phyloP scores from a whole-genome alignment of 2,329 filamentous ascomycete species.

The Neonectria magnoliae region DNA sequence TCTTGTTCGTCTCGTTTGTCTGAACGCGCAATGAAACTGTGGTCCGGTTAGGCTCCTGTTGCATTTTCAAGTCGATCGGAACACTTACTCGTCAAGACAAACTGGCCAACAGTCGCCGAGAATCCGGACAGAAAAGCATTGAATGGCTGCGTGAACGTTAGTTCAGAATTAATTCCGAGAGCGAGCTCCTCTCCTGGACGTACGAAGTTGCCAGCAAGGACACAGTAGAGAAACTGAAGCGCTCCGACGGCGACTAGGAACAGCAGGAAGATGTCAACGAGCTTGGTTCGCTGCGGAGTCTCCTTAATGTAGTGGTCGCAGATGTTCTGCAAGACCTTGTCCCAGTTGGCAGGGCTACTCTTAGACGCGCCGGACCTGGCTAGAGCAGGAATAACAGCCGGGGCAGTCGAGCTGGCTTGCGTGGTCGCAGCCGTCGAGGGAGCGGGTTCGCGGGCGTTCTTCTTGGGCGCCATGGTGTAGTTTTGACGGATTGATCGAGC shows the following conservation, averaged over 20 bases:
- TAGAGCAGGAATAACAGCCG: conserved; percentile 39
- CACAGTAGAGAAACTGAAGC: conserved; percentile 94
- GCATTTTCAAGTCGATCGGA: neutral
- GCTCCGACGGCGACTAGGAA: conserved; percentile 87
- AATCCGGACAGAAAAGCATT: conserved; percentile 98
- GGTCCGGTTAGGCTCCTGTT: conserved; percentile 20
- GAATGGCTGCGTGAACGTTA: conserved; percentile 76
- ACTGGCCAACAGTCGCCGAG: conserved; percentile 93
- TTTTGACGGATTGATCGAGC: conserved; percentile 10
- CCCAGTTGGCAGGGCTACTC: conserved; percentile 51
- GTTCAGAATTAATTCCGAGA: neutral
- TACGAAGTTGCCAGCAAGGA: conserved; percentile 94
- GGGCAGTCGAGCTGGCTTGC: conserved; percentile 43
- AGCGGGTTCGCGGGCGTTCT: conserved; percentile 48
- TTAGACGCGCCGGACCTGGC: conserved; percentile 38
- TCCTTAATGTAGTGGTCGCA: conserved; percentile 81
- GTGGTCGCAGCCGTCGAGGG: conserved; percentile 48
- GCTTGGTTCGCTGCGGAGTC: conserved; percentile 90
- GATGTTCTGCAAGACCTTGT: conserved; percentile 74
- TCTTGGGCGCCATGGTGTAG: conserved; percentile 62
- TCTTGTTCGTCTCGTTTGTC: conserved; percentile 84
- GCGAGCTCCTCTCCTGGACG: conserved; percentile 49
- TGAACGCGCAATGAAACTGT: conserved; percentile 85
- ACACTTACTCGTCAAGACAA: conserved; percentile 87
- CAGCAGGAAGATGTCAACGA: conserved; percentile 89